Evolutionary conservation across 2,329 filamentous ascomycete species (phyloP).

Genomic region (Fusarium euwallaceae): DNA sequence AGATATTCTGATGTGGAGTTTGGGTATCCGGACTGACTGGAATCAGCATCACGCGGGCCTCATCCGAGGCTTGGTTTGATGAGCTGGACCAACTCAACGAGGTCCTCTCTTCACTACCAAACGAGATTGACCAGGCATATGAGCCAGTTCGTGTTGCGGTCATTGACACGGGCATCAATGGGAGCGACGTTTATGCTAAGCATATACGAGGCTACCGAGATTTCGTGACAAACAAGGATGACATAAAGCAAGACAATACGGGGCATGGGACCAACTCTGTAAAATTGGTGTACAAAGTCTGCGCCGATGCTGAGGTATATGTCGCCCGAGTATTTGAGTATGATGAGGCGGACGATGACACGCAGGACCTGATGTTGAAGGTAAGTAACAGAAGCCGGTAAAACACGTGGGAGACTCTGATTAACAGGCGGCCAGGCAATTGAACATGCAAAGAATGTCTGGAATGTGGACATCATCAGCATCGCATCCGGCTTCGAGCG

Average conservation of each 20-base stretch:
- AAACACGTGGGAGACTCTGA: no score
- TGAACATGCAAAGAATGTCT: constrained; percentile 1
- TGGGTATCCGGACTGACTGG: not conserved
- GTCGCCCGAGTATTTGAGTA: constrained; percentile 14
- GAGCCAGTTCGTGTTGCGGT: not conserved
- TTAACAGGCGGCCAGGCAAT: not conserved
- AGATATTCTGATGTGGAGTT: not conserved
- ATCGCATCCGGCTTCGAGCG: constrained; percentile 22
- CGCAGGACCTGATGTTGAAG: constrained; percentile 18
- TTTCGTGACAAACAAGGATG: constrained; percentile 9
- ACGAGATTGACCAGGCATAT: constrained; percentile 1
- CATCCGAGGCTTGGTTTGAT: constrained; percentile 16
- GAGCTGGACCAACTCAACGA: constrained; percentile 11
- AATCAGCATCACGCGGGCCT: constrained; percentile 5
- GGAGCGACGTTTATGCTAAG: not conserved
- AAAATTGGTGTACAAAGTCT: constrained; percentile 8
- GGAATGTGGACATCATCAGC: constrained; percentile 21
- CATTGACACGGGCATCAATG: not conserved
- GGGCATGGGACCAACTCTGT: constrained; percentile 18
- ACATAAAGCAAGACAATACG: constrained; percentile 6
- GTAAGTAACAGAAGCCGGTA: not conserved
- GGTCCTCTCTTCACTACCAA: not conserved
- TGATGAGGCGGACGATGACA: constrained; percentile 9
- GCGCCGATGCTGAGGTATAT: constrained; percentile 13
- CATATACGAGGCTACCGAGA: constrained; percentile 13